These are phyloP conservation scores for Paraphysoderma sedebokerense DNA, from an alignment of 371 early-diverging fungal species.

Conservation along the genomic window DNA sequence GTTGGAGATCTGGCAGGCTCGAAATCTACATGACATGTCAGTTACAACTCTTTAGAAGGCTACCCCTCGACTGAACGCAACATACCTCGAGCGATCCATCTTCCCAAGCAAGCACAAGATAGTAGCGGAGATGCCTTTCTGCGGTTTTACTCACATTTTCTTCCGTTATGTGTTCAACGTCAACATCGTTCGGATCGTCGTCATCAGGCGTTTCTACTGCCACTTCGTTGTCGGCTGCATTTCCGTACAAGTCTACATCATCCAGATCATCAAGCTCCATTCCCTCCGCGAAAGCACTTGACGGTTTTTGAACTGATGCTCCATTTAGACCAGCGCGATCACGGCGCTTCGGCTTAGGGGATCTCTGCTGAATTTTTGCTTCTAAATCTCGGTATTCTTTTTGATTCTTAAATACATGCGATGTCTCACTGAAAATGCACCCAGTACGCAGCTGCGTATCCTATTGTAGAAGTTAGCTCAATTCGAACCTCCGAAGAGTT, in stretches of 20 bases:
- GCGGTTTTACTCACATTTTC: conserved; percentile 9
- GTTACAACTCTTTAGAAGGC: not conserved
- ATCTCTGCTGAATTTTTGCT: too few relatives aligned
- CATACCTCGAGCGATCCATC: conserved; percentile 36
- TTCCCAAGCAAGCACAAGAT: conserved; percentile 25
- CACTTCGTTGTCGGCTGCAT: conserved; percentile 25
- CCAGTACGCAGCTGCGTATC: not conserved
- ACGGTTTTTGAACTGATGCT: too few relatives aligned
- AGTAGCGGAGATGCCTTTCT: conserved; percentile 19
- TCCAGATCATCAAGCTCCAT: conserved; percentile 6
- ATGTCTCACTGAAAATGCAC: not conserved
- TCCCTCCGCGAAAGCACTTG: too few relatives aligned
- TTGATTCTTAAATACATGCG: not conserved
- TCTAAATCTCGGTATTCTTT: not conserved
- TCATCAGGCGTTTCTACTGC: conserved; percentile 5
- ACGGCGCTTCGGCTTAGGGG: too few relatives aligned
- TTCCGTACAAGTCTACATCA: conserved; percentile 44
- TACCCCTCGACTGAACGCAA: not conserved
- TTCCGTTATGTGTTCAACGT: conserved; percentile 7
- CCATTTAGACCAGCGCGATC: too few relatives aligned
- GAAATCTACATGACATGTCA: conserved; percentile 26
- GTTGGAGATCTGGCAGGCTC: conserved; percentile 48
- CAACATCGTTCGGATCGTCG: conserved; percentile 8
- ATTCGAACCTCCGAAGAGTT: conserved; percentile 2
- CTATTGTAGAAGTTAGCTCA: not conserved